phyloP scores from a whole-genome alignment of 2,329 filamentous ascomycete species.

The Capronia americana region DNA sequence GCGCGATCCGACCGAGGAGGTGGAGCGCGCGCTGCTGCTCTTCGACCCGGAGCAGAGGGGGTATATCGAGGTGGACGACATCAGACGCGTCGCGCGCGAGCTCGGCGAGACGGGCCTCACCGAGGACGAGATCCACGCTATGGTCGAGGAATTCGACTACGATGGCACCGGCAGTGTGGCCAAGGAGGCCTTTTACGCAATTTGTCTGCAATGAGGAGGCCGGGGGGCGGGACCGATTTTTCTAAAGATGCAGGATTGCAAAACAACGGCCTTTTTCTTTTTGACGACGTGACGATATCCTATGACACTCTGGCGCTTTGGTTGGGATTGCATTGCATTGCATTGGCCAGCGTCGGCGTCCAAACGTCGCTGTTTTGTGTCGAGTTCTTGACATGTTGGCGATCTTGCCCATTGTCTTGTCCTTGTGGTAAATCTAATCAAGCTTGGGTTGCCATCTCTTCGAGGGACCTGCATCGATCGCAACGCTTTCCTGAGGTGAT shows the following conservation, averaged over 20 bases:
- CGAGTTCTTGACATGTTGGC: slow-evolving; percentile 9
- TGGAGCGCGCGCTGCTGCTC: slow-evolving; percentile 85
- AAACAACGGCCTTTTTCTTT: neutral
- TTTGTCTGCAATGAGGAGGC: slow-evolving; percentile 62
- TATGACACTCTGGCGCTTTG: neutral
- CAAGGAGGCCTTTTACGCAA: slow-evolving; percentile 69
- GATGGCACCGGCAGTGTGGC: slow-evolving; percentile 83
- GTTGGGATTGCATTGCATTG: slow-evolving; percentile 16
- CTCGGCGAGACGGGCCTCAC: slow-evolving; percentile 85
- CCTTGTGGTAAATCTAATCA: neutral
- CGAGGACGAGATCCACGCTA: slow-evolving; percentile 88
- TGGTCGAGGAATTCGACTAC: slow-evolving; percentile 98
- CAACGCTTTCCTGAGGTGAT: neutral
- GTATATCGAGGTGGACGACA: slow-evolving; percentile 84
- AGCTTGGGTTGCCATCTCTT: neutral
- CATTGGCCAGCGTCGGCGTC: neutral
- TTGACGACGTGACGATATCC: slow-evolving; percentile 27
- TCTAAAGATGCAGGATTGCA: neutral
- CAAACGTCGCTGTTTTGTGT: slow-evolving; percentile 11
- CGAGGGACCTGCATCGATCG: neutral
- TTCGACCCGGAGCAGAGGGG: slow-evolving; percentile 95
- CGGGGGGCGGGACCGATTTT: too few species aligned
- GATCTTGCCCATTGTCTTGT: neutral
- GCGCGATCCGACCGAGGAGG: slow-evolving; percentile 88
- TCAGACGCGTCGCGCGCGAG: slow-evolving; percentile 85